Evolutionary conservation across 2,329 filamentous ascomycete genomes (phyloP).

Genomic region (Phialemoniopsis sp.): DNA sequence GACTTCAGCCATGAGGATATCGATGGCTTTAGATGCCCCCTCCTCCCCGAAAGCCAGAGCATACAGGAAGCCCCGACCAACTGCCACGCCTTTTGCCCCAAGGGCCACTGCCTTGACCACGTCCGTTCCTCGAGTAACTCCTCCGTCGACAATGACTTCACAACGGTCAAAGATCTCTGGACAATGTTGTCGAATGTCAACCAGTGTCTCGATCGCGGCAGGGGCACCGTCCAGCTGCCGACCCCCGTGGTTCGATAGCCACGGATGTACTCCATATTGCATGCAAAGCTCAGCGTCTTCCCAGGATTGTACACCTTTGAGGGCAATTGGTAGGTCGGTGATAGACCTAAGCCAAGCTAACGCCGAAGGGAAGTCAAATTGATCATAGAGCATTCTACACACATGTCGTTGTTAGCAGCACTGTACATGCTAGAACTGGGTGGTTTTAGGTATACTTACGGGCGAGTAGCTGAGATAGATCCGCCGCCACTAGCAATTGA

Average conservation of each 20-base stretch:
- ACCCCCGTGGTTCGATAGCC: constrained; percentile 57
- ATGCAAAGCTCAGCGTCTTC: constrained; percentile 50
- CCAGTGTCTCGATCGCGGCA: constrained; percentile 44
- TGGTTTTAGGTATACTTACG: constrained; percentile 1
- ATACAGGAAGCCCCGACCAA: constrained; percentile 8
- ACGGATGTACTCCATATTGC: constrained; percentile 50
- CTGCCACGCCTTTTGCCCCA: constrained; percentile 9
- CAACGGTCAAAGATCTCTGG: constrained; percentile 39
- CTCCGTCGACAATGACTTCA: constrained; percentile 51
- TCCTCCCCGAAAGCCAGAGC: constrained; percentile 3
- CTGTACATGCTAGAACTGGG: too few species aligned
- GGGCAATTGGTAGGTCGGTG: constrained; percentile 45
- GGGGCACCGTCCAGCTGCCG: constrained; percentile 34
- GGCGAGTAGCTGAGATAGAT: constrained; percentile 3
- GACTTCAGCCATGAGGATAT: constrained; percentile 7
- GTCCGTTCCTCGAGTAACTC: constrained; percentile 50
- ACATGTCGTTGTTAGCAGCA: too few species aligned
- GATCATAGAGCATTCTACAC: neutral
- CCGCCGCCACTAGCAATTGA: neutral
- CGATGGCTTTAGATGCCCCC: constrained; percentile 6
- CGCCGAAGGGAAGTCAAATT: constrained; percentile 37
- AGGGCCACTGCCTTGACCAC: constrained; percentile 9
- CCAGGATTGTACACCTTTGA: constrained; percentile 56
- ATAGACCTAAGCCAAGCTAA: constrained; percentile 53
- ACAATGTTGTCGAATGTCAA: constrained; percentile 25